Base-by-base conservation (phyloP, 2,329 filamentous ascomycete genomes). In the Escovopsis sp. region DNA sequence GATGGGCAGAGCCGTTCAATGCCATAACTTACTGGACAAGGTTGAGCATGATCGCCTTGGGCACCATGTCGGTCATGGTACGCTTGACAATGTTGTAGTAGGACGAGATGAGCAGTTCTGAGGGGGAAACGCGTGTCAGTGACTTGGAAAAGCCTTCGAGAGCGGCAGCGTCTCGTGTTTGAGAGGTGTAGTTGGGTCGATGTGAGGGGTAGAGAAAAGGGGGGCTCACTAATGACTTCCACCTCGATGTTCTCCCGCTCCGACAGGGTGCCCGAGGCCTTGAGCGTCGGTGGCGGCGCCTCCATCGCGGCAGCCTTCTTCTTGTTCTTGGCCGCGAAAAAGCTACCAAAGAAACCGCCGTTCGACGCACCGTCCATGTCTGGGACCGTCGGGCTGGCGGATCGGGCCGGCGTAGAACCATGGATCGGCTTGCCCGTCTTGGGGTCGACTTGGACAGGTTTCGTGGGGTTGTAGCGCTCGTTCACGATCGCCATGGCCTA, bases 301-400 rank as follows among this genome's bases (percentile, higher is more conserved):
- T 98, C 90, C 90, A 98, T 98, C 33, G 88, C 87, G n/a, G 90
- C 90, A 63, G 93, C 92, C 79, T 94, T 96, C 74, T 98, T 98
- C 77, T 96, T 98, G 66, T 96, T 98, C 74, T 96, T 98, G 53
- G 84, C 87, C 10, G 90, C 85, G 55, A 94, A 98, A 72, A 98
- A 98, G 52, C 84, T 93, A 47, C 90, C 90, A 50, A 98, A 98
- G 71, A 98, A 98, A 27, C 88, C 86, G 40, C 70, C 65, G 53
- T 83, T 83, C 36, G 58, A 57, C 41, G 57, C 59, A 19, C 60
- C 62, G 31, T 64, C 60, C 29, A 54, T 46, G 30, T 75, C 62
- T 34, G 60, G 54, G 36, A 85, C 63, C 27, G 78, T 80, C 7
- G 85, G 90, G 53, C 79, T 93, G 37, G 72, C 71, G 30, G 82